Evolutionary conservation across 208 protist species (phyloP).

Genomic region (Leishmania tarentolae): DNA sequence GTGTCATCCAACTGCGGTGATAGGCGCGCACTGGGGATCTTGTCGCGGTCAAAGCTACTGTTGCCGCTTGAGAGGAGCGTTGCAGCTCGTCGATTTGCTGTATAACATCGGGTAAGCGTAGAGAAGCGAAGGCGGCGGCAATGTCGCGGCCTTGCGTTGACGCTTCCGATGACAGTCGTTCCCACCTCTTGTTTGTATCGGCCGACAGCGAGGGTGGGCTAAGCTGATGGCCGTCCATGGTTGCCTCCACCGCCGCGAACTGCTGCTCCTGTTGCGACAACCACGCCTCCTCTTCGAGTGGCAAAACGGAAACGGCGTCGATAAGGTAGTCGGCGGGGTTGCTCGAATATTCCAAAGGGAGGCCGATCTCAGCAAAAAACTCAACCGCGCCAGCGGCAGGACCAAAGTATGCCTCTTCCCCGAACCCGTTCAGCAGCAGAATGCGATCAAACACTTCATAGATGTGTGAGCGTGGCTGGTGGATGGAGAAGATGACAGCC

Average conservation of each 20-base stretch:
- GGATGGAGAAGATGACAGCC: slow-evolving; percentile 74
- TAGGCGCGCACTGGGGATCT: slow-evolving; percentile 14
- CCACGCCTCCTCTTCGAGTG: slow-evolving; percentile 24
- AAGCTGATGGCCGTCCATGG: background rate
- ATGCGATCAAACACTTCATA: slow-evolving; percentile 71
- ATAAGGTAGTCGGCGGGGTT: slow-evolving; percentile 92
- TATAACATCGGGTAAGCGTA: slow-evolving; percentile 30
- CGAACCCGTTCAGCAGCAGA: slow-evolving; percentile 77
- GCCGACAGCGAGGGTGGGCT: slow-evolving; percentile 2
- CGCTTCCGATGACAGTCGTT: background rate
- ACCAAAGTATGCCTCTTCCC: slow-evolving; percentile 87
- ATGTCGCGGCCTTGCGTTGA: slow-evolving; percentile 45
- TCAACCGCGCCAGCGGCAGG: slow-evolving; percentile 41
- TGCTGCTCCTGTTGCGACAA: slow-evolving; percentile 11
- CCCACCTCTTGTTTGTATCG: slow-evolving; percentile 10
- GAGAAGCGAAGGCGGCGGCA: slow-evolving; percentile 47
- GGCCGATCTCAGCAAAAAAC: slow-evolving; percentile 71
- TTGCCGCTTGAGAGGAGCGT: background rate
- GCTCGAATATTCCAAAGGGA: slow-evolving; percentile 29
- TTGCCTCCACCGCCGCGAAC: background rate
- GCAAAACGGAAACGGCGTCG: slow-evolving; percentile 49
- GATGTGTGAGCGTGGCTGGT: slow-evolving; percentile 69
- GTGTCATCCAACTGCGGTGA: slow-evolving; percentile 42
- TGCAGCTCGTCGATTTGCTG: slow-evolving; percentile 13
- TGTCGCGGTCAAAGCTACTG: background rate